Percentiles rank a stretch among this genome's conserved stretches.
Conservation (phyloP, 2,329 filamentous ascomycete genomes). For the Colletotrichum falcatum region DNA sequence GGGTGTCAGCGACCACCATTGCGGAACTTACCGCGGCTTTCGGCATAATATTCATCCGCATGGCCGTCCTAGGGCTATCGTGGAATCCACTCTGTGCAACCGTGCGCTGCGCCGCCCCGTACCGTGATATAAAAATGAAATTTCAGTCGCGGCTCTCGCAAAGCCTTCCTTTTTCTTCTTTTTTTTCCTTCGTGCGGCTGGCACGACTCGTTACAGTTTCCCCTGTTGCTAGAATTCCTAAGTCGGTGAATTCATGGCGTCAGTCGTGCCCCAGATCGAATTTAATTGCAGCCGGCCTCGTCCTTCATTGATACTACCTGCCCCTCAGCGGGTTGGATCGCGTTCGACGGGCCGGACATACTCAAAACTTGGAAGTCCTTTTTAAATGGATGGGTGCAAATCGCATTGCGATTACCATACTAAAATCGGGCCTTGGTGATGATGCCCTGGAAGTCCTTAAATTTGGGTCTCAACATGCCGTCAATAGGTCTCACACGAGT, state of each 20-base stretch:
- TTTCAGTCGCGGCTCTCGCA: neutral
- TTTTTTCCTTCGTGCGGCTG: constrained; percentile 83
- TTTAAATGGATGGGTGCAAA: too few species aligned
- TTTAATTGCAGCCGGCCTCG: constrained; percentile 80
- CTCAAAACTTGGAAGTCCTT: constrained; percentile 2
- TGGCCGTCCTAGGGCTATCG: neutral
- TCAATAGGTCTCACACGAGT: too few species aligned
- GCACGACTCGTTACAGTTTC: constrained; percentile 70
- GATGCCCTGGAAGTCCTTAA: rapidly evolving
- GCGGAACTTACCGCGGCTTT: neutral
- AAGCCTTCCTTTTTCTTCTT: constrained; percentile 57
- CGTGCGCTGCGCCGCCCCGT: constrained; percentile 24
- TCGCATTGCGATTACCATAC: neutral
- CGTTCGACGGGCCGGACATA: constrained; percentile 59
- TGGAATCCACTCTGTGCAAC: constrained; percentile 7
- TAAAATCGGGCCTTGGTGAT: neutral
- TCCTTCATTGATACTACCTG: constrained; percentile 44
- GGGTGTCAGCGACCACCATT: neutral
- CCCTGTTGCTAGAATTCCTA: constrained; percentile 83
- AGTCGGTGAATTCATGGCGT: constrained; percentile 72
- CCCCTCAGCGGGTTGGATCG: constrained; percentile 19
- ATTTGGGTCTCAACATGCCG: neutral
- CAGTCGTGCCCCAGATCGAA: constrained; percentile 82
- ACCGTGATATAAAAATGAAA: constrained; percentile 38
- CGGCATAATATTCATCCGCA: constrained; percentile 16